Base-by-base conservation (phyloP, 164 flowering plant genomes). In the Aristolochia contorta region DNA sequence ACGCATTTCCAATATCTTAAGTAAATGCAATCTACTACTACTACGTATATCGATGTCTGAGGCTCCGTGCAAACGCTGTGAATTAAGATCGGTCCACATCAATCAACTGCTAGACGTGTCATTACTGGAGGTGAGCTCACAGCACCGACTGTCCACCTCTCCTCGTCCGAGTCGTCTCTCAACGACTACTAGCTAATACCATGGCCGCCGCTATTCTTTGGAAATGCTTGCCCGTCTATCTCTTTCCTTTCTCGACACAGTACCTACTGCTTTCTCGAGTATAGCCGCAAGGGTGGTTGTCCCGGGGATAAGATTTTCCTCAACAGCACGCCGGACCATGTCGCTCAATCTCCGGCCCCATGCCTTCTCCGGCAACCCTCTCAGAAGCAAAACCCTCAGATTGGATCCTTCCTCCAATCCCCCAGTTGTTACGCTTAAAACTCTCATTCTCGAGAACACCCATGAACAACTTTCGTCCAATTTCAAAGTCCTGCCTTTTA, bases 331-430 rank as follows among this genome's bases (percentile, higher is more conserved):
- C 37, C 56, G 16, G 54, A 59, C 80, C 78, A 83, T 85, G 86
- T 76, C 91, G 33, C 69, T 69, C 32, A 76, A 43, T 67, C 59
- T 79, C 24, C 72, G 71, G 37, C 22, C 77, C 50, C 94, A 88
- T 51, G 90, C 82, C 67, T 91, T 88, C 47, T 90, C 97, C 0
- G 96, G 98, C 60, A 91, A 87, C 56, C 87, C 87, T 1, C 56
- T 82, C 16, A 72, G 67, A 65, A 65, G 80, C 63, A 78, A 72
- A 47, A 77, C 87, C 65, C 85, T 84, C 0, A 84, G 75, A 66
- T 54, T 81, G 30, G 61, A 75, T 64, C 78, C 77, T 57, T 84
- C 93, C 1, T 75, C 86, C 2, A 54, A 56, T 43, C 78, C 82
- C 20, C 82, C 94, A 53, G 54, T 85, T n/a, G 72, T 80, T 57